Base-by-base conservation (phyloP, 768 basidiomycete species). In the Tylopilus plumbeoviolaceoides region DNA sequence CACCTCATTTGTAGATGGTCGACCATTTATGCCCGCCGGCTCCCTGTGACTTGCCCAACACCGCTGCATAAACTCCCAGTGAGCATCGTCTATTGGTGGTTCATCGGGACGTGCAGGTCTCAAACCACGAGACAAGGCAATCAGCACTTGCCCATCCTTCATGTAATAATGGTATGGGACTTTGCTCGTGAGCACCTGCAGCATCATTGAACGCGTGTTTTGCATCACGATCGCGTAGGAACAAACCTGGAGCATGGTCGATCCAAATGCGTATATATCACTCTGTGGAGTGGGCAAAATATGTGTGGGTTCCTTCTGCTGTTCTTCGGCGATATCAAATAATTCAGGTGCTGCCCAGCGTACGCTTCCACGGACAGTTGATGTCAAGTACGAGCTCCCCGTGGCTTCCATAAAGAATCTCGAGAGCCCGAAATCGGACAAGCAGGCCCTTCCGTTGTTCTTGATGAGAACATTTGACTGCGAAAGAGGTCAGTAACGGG, bases 261-360 rank as follows among this genome's bases (percentile, higher is more conserved):
- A 71, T 6, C 67, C 73, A 47, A 74, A 71, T 2, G 73, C 74
- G 49, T 71, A 81, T 18, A 78, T 71, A 58, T 81, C 79, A 40
- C 70, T 75, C 43, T 61, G 44, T 2, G 46, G 45, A 17, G 8
- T 50, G 0, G 61, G 63, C n/a, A 60, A n/a, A 1, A 44, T 12
- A 2, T 42, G 39, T 15, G 14, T 12, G 38, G 10, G 50, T n/a
- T 54, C 40, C 25, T 68, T 64, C 6, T 40, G 65, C 5, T 40
- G 44, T 21, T 72, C 67, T 15, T 71, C 64, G 10, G 53, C 54
- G 18, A 64, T 36, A 6, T 58, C 61, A 52, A 75, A 78, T 0
- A 80, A 51, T 15, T 72, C 63, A 0, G 76, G 67, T 51, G 78
- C 79, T 6, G 73, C 74, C 77, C 79, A 79, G 1, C 77, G 71